Conservation (phyloP, 495 filamentous ascomycete genomes). For the Platismatia glauca region DNA sequence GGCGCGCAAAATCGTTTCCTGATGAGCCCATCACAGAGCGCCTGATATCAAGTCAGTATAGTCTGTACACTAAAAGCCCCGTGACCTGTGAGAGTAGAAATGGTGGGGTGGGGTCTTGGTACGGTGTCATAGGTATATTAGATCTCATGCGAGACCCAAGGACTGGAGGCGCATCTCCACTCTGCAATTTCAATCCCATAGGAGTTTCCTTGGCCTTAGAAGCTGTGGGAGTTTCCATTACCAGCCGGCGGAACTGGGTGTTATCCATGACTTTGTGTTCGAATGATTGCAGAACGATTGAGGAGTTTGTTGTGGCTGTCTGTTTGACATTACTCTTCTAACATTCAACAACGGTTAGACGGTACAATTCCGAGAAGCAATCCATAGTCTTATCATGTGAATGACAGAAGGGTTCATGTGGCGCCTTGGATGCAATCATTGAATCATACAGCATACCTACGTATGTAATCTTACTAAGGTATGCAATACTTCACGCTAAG, state of each 20-base stretch:
- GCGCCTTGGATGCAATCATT: no score
- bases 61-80: neutral
- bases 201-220: slow-evolving; percentile 23
- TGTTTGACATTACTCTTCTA: no score
- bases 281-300: neutral
- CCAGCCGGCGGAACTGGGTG: slow-evolving; percentile 84
- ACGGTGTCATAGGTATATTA: slow-evolving; percentile 84
- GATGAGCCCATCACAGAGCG: slow-evolving; percentile 52
- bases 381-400: no score
- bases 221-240: slow-evolving; percentile 44
- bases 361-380: neutral
- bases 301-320: neutral
- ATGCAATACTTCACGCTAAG: no score
- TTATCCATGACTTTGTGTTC: slow-evolving; percentile 66
- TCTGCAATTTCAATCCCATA: slow-evolving; percentile 3
- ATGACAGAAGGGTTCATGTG: neutral
- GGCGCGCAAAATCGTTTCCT: slow-evolving; percentile 68
- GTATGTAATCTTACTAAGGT: no score
- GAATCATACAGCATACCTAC: no score
- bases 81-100: neutral
- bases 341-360: neutral
- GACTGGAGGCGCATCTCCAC: slow-evolving; percentile 23
- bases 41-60: slow-evolving; percentile 36
- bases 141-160: slow-evolving; percentile 54
- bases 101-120: slow-evolving; percentile 23